phyloP scores from a whole-genome alignment of 2,329 filamentous ascomycete genomes.

The Trichoderma sp. region DNA sequence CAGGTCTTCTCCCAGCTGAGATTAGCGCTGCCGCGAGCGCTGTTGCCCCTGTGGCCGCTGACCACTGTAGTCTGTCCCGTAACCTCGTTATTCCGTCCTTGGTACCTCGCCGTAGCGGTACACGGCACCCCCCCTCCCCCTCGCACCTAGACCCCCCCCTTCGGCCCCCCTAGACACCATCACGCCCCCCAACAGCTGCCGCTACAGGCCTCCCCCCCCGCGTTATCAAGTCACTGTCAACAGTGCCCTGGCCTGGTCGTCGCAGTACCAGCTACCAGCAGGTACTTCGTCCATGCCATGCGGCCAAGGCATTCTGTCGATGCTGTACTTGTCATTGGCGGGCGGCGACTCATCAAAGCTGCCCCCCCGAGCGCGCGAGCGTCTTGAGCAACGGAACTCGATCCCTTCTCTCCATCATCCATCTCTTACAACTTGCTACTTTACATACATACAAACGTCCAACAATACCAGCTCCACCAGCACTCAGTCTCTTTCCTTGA shows the following conservation, averaged over 20 bases:
- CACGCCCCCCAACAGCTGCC: slow-evolving; percentile 13
- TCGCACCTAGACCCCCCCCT: neutral
- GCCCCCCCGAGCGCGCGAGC: neutral
- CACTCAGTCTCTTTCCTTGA: slow-evolving; percentile 11
- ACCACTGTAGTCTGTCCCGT: too few relatives aligned
- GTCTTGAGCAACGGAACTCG: neutral
- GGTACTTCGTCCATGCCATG: neutral
- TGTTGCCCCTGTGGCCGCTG: slow-evolving; percentile 16
- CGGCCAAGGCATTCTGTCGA: neutral
- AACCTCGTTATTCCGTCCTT: neutral
- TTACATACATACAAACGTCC: neutral
- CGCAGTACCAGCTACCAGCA: slow-evolving; percentile 6
- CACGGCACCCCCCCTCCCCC: neutral
- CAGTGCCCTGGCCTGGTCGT: slow-evolving; percentile 6
- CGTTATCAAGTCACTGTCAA: slow-evolving; percentile 19
- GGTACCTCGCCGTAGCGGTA: neutral
- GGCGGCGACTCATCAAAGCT: slow-evolving; percentile 17
- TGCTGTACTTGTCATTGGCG: slow-evolving; percentile 13
- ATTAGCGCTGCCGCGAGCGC: slow-evolving; percentile 15
- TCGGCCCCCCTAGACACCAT: neutral
- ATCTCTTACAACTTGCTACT: slow-evolving; percentile 10
- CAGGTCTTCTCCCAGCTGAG: slow-evolving; percentile 13
- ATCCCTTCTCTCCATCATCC: slow-evolving; percentile 15
- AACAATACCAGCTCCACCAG: slow-evolving; percentile 16
- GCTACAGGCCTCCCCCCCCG: neutral